These are phyloP conservation scores for Diaporthe citriasiana DNA, from an alignment of 2,329 filamentous ascomycete genomes.

Conservation along the genomic window DNA sequence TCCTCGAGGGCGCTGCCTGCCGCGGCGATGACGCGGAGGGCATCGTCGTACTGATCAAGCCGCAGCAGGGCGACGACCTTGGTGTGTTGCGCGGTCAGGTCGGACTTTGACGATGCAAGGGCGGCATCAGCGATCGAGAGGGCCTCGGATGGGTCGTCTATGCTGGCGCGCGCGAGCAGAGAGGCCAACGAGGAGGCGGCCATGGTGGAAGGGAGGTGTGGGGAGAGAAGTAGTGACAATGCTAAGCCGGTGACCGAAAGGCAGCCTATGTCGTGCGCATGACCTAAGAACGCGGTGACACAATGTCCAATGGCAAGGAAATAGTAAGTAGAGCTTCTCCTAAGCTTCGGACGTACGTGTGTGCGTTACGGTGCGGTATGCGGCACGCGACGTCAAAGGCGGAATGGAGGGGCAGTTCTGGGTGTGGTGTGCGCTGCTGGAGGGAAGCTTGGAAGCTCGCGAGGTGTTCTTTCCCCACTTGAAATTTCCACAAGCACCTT, in stretches of 20 bases:
- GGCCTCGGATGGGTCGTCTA: constrained; percentile 81
- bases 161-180: constrained; percentile 67
- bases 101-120: constrained; percentile 70
- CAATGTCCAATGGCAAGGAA: neutral
- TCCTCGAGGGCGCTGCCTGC: constrained; percentile 73
- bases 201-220: constrained; percentile 40
- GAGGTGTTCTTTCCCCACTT: constrained; percentile 31
- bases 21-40: constrained; percentile 76
- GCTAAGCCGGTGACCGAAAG: constrained; percentile 10
- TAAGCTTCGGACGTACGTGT: constrained; percentile 10
- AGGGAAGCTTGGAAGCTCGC: constrained; percentile 29
- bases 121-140: constrained; percentile 75
- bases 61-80: constrained; percentile 83
- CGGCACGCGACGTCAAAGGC: constrained; percentile 19
- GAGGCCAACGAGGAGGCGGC: constrained; percentile 63
- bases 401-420: constrained; percentile 12
- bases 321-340: neutral
- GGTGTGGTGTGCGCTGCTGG: neutral
- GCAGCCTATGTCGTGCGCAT: constrained; percentile 28
- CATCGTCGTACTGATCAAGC: constrained; percentile 86
- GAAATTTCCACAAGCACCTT: constrained; percentile 30
- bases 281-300: neutral
- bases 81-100: constrained; percentile 72
- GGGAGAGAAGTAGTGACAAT: neutral
- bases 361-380: neutral